Conservation (phyloP, 352 stramenopile genomes). For the Phytophthora ramorum region DNA sequence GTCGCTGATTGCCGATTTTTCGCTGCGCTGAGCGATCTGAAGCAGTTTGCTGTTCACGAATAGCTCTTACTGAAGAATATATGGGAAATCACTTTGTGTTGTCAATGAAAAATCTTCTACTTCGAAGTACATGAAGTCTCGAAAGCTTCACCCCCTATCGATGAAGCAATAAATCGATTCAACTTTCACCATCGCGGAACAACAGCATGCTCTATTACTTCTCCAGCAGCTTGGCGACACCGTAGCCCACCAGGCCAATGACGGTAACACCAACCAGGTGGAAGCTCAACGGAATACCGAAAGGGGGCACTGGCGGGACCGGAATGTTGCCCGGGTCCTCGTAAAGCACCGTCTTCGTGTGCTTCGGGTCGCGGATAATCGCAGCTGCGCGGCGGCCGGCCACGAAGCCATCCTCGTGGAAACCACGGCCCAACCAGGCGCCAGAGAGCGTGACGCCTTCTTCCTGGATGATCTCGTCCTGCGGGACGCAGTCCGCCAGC, state of each 20-base stretch:
- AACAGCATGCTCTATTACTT: slow-evolving; percentile 47
- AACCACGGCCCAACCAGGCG: slow-evolving; percentile 82
- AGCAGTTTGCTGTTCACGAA: neutral
- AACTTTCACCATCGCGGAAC: slow-evolving; percentile 9
- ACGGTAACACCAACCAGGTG: slow-evolving; percentile 61
- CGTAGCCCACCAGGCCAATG: slow-evolving; percentile 68
- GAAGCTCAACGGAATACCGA: slow-evolving; percentile 74
- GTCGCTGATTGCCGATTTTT: slow-evolving; percentile 74
- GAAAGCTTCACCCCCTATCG: slow-evolving; percentile 9
- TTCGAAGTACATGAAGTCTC: neutral
- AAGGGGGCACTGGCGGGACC: slow-evolving; percentile 72
- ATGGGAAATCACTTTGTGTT: slow-evolving; percentile 1
- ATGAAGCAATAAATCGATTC: slow-evolving; percentile 3
- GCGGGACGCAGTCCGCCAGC: slow-evolving; percentile 84
- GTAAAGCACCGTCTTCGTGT: slow-evolving; percentile 76
- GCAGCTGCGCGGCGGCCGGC: slow-evolving; percentile 77
- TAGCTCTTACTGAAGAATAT: neutral
- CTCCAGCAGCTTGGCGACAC: slow-evolving; percentile 64
- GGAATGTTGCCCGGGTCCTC: slow-evolving; percentile 86
- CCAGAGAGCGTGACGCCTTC: slow-evolving; percentile 86
- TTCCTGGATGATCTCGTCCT: slow-evolving; percentile 88
- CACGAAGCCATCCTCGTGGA: slow-evolving; percentile 90
- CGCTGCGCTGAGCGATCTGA: slow-evolving; percentile 23
- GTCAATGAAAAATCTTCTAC: slow-evolving; percentile 8
- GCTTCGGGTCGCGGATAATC: slow-evolving; percentile 81